These are phyloP conservation scores for Sporothrix euskadiensis DNA, from an alignment of 2,329 filamentous ascomycete genomes.

Conservation along the genomic window DNA sequence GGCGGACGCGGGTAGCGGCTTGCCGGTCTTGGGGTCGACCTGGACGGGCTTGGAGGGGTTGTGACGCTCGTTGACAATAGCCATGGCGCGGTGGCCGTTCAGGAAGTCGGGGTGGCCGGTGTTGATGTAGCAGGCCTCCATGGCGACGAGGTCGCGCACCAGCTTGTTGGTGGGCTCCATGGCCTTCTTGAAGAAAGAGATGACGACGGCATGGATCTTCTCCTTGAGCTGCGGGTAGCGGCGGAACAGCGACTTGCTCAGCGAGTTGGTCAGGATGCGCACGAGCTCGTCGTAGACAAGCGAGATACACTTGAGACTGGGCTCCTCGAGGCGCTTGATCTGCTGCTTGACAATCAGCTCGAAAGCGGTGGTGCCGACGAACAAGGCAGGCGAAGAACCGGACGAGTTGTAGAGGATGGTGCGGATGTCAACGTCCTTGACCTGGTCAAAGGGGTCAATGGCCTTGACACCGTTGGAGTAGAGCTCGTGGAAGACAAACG, in stretches of 20 bases:
- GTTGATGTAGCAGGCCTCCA: slow-evolving; percentile 98
- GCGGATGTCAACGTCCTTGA: slow-evolving; percentile 96
- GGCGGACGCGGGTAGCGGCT: slow-evolving; percentile 68
- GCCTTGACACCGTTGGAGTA: slow-evolving; percentile 98
- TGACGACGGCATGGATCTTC: slow-evolving; percentile 91
- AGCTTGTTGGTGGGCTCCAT: slow-evolving; percentile 99
- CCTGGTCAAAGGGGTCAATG: slow-evolving; percentile 93
- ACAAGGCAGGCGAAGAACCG: slow-evolving; percentile 93
- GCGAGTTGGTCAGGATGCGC: slow-evolving; percentile 85
- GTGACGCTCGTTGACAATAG: slow-evolving; percentile 93
- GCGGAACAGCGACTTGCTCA: slow-evolving; percentile 85
- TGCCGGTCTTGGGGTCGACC: slow-evolving; percentile 97
- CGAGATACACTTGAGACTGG: slow-evolving; percentile 94
- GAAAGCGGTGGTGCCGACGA: slow-evolving; percentile 97
- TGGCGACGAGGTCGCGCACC: slow-evolving; percentile 85
- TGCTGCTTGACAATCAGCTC: slow-evolving; percentile 98
- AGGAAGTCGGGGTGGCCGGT: slow-evolving; percentile 97
- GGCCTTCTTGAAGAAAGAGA: slow-evolving; percentile 94
- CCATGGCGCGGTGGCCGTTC: slow-evolving; percentile 96
- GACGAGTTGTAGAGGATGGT: slow-evolving; percentile 98
- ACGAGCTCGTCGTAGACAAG: slow-evolving; percentile 97
- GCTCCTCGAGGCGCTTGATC: slow-evolving; percentile 94
- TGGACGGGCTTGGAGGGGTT: slow-evolving; percentile 80
- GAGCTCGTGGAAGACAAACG: slow-evolving; percentile 98
- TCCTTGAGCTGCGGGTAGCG: slow-evolving; percentile 94